phyloP scores from a whole-genome alignment of 805 yeast species.

The Starmerella tilneyi region DNA sequence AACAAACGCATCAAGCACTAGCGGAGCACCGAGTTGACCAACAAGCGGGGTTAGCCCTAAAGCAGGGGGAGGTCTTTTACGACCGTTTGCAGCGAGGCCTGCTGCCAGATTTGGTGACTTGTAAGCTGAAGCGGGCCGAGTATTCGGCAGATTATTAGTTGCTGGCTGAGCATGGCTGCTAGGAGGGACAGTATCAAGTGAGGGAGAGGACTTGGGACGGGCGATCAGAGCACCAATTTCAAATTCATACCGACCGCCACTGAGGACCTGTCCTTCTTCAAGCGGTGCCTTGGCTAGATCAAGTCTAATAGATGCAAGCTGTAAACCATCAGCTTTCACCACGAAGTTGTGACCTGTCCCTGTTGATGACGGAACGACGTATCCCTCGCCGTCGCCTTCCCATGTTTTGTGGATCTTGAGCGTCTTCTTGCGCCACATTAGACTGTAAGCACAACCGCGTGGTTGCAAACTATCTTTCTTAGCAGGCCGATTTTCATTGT shows the following conservation, averaged over 20 bases:
- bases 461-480: neutral
- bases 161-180: neutral
- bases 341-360: neutral
- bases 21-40: neutral
- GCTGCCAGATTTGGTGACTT: neutral
- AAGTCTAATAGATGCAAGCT: conserved; percentile 27
- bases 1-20: neutral
- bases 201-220: neutral
- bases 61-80: neutral
- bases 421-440: conserved; percentile 62
- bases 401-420: conserved; percentile 79
- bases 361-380: neutral
- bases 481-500: neutral
- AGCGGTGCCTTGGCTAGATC: conserved; percentile 3
- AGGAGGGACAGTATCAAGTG: neutral
- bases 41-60: neutral
- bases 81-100: neutral
- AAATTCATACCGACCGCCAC: conserved; percentile 51
- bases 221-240: conserved; percentile 12
- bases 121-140: neutral
- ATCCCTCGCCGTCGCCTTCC: conserved; percentile 74
- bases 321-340: conserved; percentile 27
- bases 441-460: conserved; percentile 25
- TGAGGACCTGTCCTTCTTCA: conserved; percentile 36
- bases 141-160: neutral